Conservation (phyloP, 1,284 basidiomycete genomes). For the Pseudozyma tsukubaensis region DNA sequence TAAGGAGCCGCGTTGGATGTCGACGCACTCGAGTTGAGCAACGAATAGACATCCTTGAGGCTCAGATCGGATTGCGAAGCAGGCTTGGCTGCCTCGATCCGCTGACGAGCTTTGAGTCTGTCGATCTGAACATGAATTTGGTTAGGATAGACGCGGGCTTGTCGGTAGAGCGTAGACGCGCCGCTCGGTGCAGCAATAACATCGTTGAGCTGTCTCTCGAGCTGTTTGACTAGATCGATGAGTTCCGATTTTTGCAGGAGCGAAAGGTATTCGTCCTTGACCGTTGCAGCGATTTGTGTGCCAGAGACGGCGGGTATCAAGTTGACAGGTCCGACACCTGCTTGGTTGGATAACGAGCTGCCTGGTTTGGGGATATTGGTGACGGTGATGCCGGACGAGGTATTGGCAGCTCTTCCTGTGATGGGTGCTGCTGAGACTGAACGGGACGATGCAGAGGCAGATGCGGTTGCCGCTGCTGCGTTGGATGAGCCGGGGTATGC, state of each 20-base stretch:
- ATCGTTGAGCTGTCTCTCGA: conserved; percentile 46
- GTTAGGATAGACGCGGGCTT: conserved; percentile 46
- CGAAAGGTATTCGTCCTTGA: conserved; percentile 40
- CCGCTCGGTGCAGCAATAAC: conserved; percentile 34
- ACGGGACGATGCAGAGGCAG: conserved; percentile 4
- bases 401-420: conserved; percentile 11
- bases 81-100: conserved; percentile 13
- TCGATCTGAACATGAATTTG: conserved; percentile 43
- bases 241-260: conserved; percentile 47
- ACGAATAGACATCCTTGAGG: conserved; percentile 48
- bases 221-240: conserved; percentile 47
- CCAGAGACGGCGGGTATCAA: conserved; percentile 41
- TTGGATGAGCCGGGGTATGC: conserved; percentile 4
- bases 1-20: conserved; percentile 5
- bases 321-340: conserved; percentile 32
- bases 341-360: conserved; percentile 42
- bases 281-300: conserved; percentile 12
- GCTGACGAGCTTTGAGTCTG: conserved; percentile 39
- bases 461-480: background rate
- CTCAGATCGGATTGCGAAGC: conserved; percentile 30
- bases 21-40: conserved; percentile 25
- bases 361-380: conserved; percentile 48
- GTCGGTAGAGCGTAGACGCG: conserved; percentile 40
- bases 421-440: conserved; percentile 9
- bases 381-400: conserved; percentile 33